These are phyloP conservation scores for Pichia nanzhaoensis DNA, from an alignment of 805 yeast species.

Conservation along the genomic window DNA sequence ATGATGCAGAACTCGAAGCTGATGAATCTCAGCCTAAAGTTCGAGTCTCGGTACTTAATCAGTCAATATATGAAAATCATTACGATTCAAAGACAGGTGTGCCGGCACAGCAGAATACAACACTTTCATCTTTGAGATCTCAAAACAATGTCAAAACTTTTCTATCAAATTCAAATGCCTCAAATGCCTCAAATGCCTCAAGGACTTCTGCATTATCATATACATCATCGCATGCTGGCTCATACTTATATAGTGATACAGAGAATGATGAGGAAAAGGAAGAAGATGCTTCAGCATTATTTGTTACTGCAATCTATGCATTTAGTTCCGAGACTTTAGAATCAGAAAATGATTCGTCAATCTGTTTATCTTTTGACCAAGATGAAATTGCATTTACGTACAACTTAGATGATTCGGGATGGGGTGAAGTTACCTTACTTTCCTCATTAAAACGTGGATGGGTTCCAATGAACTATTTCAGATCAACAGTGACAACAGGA, in stretches of 20 bases:
- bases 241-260: neutral
- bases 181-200: neutral
- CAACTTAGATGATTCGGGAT: constrained; percentile 72
- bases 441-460: constrained; percentile 65
- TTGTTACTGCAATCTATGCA: constrained; percentile 31
- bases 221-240: neutral
- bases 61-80: constrained; percentile 21
- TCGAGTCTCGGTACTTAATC: constrained; percentile 26
- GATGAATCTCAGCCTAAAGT: neutral
- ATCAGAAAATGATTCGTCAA: constrained; percentile 58
- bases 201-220: neutral
- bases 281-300: constrained; percentile 32
- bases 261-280: constrained; percentile 15
- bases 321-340: constrained; percentile 43
- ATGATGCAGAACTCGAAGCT: neutral
- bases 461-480: constrained; percentile 80
- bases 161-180: neutral
- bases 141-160: neutral
- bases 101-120: neutral
- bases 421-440: constrained; percentile 79
- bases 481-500: constrained; percentile 30
- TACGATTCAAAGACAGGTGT: constrained; percentile 10
- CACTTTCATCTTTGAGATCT: neutral
- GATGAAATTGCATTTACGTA: constrained; percentile 73
- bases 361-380: constrained; percentile 65